phyloP scores from a whole-genome alignment of 2,329 filamentous ascomycete species.

The Diaporthe longicolla region DNA sequence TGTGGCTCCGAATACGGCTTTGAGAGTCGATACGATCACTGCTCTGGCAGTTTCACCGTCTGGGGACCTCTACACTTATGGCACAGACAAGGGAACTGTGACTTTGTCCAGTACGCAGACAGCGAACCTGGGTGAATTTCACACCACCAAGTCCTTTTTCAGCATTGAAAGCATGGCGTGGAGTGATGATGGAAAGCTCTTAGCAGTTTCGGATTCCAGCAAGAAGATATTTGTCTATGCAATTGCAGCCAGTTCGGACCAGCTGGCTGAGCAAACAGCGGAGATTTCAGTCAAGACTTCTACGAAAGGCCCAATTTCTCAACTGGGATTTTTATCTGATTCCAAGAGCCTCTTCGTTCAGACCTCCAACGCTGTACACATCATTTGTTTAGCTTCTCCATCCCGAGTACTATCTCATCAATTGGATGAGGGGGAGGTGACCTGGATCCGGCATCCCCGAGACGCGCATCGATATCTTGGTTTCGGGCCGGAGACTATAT shows the following conservation, averaged over 20 bases:
- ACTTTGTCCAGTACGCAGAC: background rate
- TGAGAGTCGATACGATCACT: background rate
- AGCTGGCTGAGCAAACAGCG: background rate
- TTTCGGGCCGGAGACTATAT: background rate
- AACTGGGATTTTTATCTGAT: background rate
- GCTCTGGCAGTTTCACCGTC: background rate
- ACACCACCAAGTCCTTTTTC: background rate
- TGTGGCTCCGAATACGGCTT: background rate
- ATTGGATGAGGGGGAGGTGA: conserved; percentile 20
- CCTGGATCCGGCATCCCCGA: background rate
- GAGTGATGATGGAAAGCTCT: background rate
- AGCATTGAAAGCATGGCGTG: background rate
- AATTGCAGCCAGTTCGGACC: background rate
- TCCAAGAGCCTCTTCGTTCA: background rate
- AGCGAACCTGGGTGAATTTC: background rate
- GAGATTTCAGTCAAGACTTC: background rate
- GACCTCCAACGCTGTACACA: background rate
- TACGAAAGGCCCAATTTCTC: background rate
- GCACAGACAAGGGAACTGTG: background rate
- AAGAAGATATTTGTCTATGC: background rate
- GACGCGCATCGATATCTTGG: background rate
- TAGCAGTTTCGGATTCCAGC: conserved; percentile 2
- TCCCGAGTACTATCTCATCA: background rate
- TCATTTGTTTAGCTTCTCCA: background rate
- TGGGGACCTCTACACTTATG: background rate